Conservation (phyloP, 2,329 filamentous ascomycete genomes). For the Xylariales sp. region DNA sequence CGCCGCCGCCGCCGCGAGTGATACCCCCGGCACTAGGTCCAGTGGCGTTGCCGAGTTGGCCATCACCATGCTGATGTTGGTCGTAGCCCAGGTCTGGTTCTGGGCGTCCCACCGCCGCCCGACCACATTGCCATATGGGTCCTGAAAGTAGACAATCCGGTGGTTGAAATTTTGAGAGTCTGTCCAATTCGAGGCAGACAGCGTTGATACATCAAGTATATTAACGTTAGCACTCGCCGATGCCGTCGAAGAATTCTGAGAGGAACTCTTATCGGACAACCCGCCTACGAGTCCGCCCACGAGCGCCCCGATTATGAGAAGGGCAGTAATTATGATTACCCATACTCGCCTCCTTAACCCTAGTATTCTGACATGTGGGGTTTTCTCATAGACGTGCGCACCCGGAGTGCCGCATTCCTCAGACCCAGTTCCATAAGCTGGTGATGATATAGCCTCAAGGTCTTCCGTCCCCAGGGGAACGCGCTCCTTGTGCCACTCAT, state of each 20-base stretch:
- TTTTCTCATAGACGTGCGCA: background rate
- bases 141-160: conserved; percentile 21
- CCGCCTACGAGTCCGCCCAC: conserved; percentile 16
- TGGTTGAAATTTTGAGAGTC: conserved; percentile 13
- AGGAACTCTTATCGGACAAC: conserved; percentile 2
- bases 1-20: conserved; percentile 10
- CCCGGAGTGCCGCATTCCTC: background rate
- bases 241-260: background rate
- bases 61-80: conserved; percentile 13
- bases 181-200: conserved; percentile 21
- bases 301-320: conserved; percentile 12
- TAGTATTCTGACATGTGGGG: conserved; percentile 10
- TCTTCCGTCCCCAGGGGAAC: too few species aligned
- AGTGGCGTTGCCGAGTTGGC: conserved; percentile 9
- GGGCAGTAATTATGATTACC: conserved; percentile 10
- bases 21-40: conserved; percentile 9
- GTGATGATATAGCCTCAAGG: too few species aligned
- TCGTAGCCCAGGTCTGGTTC: conserved; percentile 15
- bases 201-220: conserved; percentile 13
- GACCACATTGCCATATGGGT: conserved; percentile 15
- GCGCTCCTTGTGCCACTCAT: too few species aligned
- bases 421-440: background rate
- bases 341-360: conserved; percentile 13
- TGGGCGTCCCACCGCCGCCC: conserved; percentile 20
- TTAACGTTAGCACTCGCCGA: conserved; percentile 5